Conservation (phyloP, 441 rosid genomes). For the Corymbia citriodora region DNA sequence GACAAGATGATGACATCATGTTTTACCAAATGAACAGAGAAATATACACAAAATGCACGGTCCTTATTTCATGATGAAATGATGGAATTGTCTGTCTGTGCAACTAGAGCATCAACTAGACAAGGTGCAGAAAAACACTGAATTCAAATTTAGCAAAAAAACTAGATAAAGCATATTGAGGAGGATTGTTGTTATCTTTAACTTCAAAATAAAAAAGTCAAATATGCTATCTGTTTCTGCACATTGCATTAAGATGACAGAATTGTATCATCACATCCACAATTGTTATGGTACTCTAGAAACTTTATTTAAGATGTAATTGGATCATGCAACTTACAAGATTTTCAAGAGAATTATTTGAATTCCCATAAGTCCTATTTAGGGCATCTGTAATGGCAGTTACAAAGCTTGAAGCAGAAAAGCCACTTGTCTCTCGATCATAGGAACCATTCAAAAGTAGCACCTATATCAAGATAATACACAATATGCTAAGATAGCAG, state of each 20-base stretch:
- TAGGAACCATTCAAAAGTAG: conserved; percentile 73
- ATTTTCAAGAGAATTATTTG: conserved; percentile 54
- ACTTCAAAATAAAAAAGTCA: not conserved
- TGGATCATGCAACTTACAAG: conserved; percentile 39
- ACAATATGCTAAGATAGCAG: not conserved
- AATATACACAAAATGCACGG: not conserved
- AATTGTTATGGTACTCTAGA: not conserved
- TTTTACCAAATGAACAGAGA: not conserved
- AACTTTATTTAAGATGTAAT: not conserved
- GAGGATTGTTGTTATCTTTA: not conserved
- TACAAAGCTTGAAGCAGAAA: conserved; percentile 78
- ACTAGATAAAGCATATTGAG: not conserved
- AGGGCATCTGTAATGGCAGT: conserved; percentile 80
- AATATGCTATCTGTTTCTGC: not conserved
- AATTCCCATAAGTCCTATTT: conserved; percentile 72
- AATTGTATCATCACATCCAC: not conserved
- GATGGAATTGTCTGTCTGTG: not conserved
- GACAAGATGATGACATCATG: not conserved
- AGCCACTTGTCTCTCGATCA: conserved; percentile 81
- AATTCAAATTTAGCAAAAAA: not conserved
- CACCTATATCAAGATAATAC: conserved; percentile 35
- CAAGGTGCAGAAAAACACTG: not conserved
- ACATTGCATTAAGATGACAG: not conserved
- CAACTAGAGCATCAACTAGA: not conserved
- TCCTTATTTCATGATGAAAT: not conserved